Conservation (phyloP, 108 stramenopile species). For the Cyclostephanos invisitatus region DNA sequence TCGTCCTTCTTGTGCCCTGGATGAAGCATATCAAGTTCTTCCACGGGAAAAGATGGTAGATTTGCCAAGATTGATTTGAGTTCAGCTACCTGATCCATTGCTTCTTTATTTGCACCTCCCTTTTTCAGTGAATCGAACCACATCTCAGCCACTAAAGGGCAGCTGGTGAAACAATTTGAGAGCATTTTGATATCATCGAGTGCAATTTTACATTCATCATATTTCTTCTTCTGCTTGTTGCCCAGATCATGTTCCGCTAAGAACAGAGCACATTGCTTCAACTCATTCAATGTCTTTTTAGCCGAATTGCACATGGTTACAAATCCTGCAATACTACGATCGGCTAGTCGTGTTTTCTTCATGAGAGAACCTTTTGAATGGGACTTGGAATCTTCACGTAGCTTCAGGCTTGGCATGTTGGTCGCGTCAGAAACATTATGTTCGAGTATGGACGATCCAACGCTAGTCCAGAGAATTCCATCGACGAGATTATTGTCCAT, state of each 20-base stretch:
- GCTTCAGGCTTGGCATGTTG: conserved; percentile 25
- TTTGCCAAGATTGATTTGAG: conserved; percentile 34
- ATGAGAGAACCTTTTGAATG: conserved; percentile 8
- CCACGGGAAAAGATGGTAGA: conserved; percentile 39
- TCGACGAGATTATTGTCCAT: conserved; percentile 37
- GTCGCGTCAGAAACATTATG: conserved; percentile 18
- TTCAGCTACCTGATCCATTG: conserved; percentile 18
- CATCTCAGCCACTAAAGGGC: conserved; percentile 27
- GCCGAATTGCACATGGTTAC: conserved; percentile 23
- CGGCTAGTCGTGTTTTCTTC: conserved; percentile 25
- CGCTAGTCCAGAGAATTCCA: conserved; percentile 42
- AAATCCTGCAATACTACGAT: conserved; percentile 26
- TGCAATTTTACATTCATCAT: conserved; percentile 17
- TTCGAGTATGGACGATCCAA: conserved; percentile 36
- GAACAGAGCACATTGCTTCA: conserved; percentile 13
- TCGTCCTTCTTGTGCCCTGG: conserved; percentile 42
- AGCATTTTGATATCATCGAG: conserved; percentile 30
- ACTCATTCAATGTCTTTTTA: conserved; percentile 8
- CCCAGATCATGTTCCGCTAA: background rate
- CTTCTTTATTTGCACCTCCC: conserved; percentile 9
- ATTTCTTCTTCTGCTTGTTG: conserved; percentile 18
- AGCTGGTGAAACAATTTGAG: conserved; percentile 40
- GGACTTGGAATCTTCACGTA: conserved; percentile 19
- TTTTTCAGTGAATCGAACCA: conserved; percentile 37
- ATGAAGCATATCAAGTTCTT: background rate